These are phyloP conservation scores for Podaxis sp. DNA, from an alignment of 768 basidiomycete genomes.

Conservation along the genomic window DNA sequence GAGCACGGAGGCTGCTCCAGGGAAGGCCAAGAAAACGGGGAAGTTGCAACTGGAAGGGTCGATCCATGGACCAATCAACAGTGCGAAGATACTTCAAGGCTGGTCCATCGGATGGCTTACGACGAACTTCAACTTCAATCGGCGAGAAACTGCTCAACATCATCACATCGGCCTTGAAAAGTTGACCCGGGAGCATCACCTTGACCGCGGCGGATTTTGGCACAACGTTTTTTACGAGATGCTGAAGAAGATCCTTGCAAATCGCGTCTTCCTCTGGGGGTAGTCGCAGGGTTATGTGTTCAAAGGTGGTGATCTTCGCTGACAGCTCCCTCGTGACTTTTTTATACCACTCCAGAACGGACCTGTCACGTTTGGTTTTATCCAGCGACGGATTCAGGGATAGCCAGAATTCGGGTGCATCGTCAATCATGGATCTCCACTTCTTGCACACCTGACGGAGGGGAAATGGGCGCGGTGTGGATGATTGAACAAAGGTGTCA, in stretches of 20 bases:
- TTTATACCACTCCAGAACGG: not conserved
- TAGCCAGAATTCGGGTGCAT: not conserved
- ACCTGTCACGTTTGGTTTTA: not conserved
- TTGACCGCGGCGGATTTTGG: not conserved
- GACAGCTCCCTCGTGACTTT: not conserved
- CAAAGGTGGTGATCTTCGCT: not conserved
- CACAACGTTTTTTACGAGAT: not conserved
- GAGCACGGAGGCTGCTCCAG: conserved; percentile 4
- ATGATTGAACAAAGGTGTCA: not conserved
- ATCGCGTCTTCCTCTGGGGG: not conserved
- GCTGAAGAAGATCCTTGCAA: not conserved
- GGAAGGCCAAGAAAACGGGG: not conserved
- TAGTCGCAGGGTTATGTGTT: not conserved
- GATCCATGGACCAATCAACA: conserved; percentile 2
- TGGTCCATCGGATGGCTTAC: not conserved
- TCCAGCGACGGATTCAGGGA: not conserved
- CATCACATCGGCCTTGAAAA: not conserved
- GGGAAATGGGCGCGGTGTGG: not conserved
- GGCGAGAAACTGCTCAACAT: not conserved
- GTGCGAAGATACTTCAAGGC: not conserved
- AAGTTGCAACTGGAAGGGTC: not conserved
- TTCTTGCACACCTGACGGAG: not conserved
- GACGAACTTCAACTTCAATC: not conserved
- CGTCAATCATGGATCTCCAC: not conserved
- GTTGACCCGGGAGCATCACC: not conserved